Conservation (phyloP, 2,329 filamentous ascomycete genomes). For the Massarina eburnea region DNA sequence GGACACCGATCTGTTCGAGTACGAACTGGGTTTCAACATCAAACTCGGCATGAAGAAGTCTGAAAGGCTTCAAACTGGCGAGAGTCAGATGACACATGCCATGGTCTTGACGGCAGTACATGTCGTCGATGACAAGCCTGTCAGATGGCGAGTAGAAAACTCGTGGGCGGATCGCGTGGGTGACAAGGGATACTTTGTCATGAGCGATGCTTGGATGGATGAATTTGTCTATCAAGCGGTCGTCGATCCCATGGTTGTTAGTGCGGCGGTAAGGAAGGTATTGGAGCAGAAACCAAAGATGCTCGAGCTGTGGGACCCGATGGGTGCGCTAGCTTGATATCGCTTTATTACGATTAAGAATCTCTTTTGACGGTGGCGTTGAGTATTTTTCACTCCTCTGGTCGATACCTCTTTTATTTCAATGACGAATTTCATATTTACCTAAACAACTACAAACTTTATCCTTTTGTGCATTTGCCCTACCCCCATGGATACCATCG, state of each 20-base stretch:
- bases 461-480: too few relatives aligned
- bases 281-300: constrained; percentile 70
- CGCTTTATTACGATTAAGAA: background rate
- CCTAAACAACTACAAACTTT: too few relatives aligned
- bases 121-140: constrained; percentile 64
- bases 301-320: constrained; percentile 70
- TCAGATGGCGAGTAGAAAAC: constrained; percentile 86
- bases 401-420: too few relatives aligned
- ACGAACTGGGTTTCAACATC: constrained; percentile 81
- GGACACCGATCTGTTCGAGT: constrained; percentile 76
- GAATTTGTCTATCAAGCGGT: constrained; percentile 84
- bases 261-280: constrained; percentile 68
- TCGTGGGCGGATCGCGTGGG: constrained; percentile 74
- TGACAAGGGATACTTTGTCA: constrained; percentile 83
- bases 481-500: too few relatives aligned
- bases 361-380: too few relatives aligned
- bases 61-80: constrained; percentile 70
- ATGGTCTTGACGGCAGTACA: constrained; percentile 91
- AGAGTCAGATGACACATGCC: constrained; percentile 85
- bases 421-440: too few relatives aligned
- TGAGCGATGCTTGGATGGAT: constrained; percentile 70
- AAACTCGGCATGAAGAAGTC: constrained; percentile 74
- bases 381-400: too few relatives aligned
- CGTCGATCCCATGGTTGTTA: constrained; percentile 65
- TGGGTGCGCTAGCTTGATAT: constrained; percentile 67